phyloP scores from a whole-genome alignment of 2,329 filamentous ascomycete genomes.

The Colletotrichum lupini region DNA sequence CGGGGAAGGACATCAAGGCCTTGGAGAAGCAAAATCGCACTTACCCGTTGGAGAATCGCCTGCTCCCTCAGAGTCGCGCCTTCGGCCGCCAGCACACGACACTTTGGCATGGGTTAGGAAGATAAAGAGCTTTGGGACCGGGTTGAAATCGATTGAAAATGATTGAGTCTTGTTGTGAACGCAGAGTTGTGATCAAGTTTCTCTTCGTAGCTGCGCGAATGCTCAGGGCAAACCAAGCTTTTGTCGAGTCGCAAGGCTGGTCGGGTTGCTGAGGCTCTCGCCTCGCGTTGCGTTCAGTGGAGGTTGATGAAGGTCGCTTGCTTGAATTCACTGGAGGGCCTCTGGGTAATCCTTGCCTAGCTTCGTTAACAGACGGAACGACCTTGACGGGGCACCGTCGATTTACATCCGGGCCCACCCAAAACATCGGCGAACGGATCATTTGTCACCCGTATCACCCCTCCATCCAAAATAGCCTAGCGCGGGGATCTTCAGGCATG shows the following conservation, averaged over 20 bases:
- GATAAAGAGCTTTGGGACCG: background rate
- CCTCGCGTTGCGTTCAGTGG: constrained; percentile 31
- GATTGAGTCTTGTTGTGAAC: background rate
- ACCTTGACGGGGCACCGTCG: constrained; percentile 2
- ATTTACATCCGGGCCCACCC: constrained; percentile 7
- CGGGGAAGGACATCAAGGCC: background rate
- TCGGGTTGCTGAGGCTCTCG: constrained; percentile 25
- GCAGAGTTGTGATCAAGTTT: background rate
- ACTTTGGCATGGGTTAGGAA: constrained; percentile 21
- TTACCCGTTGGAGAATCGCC: constrained; percentile 1
- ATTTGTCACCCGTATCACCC: constrained; percentile 28
- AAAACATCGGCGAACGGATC: constrained; percentile 23
- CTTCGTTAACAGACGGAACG: constrained; percentile 15
- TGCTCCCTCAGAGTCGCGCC: constrained; percentile 19
- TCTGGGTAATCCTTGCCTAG: constrained; percentile 33
- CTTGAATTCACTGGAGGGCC: background rate
- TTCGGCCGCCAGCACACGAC: constrained; percentile 8
- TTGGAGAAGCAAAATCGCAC: background rate
- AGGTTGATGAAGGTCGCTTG: constrained; percentile 19
- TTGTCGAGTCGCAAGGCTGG: constrained; percentile 6
- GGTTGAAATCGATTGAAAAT: background rate
- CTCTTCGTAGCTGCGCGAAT: background rate
- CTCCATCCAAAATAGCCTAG: constrained; percentile 34
- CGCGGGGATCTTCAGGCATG: constrained; percentile 32
- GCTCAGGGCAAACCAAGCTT: background rate